phyloP scores from a whole-genome alignment of 495 filamentous ascomycete genomes.

The Patellaria atrata region DNA sequence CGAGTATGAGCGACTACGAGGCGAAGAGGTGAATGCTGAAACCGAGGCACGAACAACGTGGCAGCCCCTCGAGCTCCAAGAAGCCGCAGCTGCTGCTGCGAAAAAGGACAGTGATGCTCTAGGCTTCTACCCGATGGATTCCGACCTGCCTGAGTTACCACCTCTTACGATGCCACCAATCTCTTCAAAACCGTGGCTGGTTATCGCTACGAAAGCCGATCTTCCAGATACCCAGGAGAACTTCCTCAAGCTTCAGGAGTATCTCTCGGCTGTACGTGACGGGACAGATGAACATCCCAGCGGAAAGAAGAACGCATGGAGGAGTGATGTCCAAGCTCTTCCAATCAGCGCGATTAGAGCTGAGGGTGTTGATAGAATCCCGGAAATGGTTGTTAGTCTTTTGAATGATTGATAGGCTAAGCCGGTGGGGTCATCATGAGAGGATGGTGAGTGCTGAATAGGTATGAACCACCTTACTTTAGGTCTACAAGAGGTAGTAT shows the following conservation, averaged over 20 bases:
- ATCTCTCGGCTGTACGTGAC: constrained; percentile 45
- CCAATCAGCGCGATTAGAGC: constrained; percentile 81
- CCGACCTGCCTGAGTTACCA: constrained; percentile 13
- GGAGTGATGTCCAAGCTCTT: constrained; percentile 47
- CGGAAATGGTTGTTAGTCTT: constrained; percentile 61
- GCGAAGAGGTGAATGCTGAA: constrained; percentile 35
- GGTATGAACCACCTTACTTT: too few relatives aligned
- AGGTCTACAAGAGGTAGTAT: too few relatives aligned
- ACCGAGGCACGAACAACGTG: constrained; percentile 27
- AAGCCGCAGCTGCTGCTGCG: too few relatives aligned
- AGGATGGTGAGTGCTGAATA: too few relatives aligned
- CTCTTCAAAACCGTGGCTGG: constrained; percentile 87
- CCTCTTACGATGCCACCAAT: constrained; percentile 42
- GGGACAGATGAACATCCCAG: constrained; percentile 54
- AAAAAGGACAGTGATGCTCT: background rate
- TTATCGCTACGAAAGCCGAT: constrained; percentile 92
- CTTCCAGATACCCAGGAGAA: constrained; percentile 63
- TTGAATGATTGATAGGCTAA: constrained; percentile 35
- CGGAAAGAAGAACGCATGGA: constrained; percentile 52
- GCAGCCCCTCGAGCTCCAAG: too few relatives aligned
- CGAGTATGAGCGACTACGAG: constrained; percentile 64
- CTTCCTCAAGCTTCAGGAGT: constrained; percentile 51
- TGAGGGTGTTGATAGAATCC: constrained; percentile 66
- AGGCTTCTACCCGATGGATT: constrained; percentile 1
- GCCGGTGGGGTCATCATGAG: too few relatives aligned